Base-by-base conservation (phyloP, 2,329 filamentous ascomycete species). In the Sclerotinia subarctica region DNA sequence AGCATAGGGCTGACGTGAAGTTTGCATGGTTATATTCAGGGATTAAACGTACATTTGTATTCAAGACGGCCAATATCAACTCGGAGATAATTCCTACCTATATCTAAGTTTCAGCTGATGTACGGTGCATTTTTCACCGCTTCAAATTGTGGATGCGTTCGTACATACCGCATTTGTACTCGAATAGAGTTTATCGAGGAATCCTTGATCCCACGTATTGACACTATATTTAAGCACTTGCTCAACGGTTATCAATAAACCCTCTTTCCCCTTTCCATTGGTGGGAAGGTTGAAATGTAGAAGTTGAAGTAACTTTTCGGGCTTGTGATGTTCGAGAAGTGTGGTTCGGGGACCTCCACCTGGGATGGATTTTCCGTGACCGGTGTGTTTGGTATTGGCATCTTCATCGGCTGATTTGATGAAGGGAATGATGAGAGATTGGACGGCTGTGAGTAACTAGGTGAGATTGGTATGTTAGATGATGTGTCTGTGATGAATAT, bases 131-230 rank as follows among this genome's bases (percentile, higher is more conserved):
- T 38, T 29, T 51, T 42, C 65, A 46, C 56, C 56, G 44, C 56
- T 62, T 46, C 59, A 68, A 42, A 66, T 26, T 38, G n/a, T 44
- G 58, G 51, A 69, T 66, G 56, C 6, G 17, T 29, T 21, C 26
- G 44, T 56, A 49, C 85, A 69, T 76, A 90, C 89, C 53, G 94
- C 90, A 76, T 95, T 95, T 51, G 92, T 96, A 72, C 90, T 90
- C n/a, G 91, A 88, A 79, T 97, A 98, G 24, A 98, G 83, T 81
- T 99, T 98, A 80, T 97, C 94, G 76, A 98, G 81, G 79, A 98
- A 99, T 15, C 94, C 94, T 79, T 97, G 94, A 76, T 96, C 91
- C 92, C 94, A 98, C n/a, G 94, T 97, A 80, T 99, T 99, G 76
- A 98, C 94, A 76, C 91, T 95, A 79, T 96, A 93, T 71, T 86